Conservation (phyloP, 345 rosid genomes). For the Acer yangbiense region DNA sequence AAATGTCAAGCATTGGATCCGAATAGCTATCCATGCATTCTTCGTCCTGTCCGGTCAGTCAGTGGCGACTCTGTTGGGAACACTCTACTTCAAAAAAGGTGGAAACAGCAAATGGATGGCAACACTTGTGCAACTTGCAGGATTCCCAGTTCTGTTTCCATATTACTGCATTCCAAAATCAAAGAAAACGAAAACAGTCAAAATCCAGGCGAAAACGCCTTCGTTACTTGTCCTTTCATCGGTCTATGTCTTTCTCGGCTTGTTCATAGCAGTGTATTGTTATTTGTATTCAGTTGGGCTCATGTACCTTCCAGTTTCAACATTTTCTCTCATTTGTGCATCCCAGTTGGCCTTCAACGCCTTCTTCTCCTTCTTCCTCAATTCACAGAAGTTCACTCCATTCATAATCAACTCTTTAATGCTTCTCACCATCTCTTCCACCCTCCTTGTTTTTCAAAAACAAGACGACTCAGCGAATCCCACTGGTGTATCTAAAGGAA, state of each 20-base stretch:
- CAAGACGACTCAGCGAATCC: conserved; percentile 25
- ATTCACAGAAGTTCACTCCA: conserved; percentile 54
- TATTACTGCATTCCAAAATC: conserved; percentile 31
- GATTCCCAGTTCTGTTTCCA: conserved; percentile 59
- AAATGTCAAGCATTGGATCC: conserved; percentile 18
- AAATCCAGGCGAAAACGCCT: not conserved
- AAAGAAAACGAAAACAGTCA: conserved; percentile 2
- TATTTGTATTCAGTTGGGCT: conserved; percentile 52
- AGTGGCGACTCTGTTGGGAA: conserved; percentile 40
- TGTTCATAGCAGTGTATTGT: conserved; percentile 25
- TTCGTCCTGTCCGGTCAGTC: conserved; percentile 47
- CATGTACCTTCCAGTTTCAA: conserved; percentile 62
- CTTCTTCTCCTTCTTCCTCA: conserved; percentile 46
- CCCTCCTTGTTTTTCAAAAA: conserved; percentile 45
- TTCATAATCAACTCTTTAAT: conserved; percentile 45
- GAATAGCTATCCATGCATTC: conserved; percentile 20
- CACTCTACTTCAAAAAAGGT: conserved; percentile 49
- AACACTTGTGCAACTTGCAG: conserved; percentile 43
- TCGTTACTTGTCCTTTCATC: not conserved
- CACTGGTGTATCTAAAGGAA: conserved; percentile 16
- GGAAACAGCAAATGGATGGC: conserved; percentile 56
- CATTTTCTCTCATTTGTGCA: conserved; percentile 54
- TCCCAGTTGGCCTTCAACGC: conserved; percentile 53
- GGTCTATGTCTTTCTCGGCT: conserved; percentile 21
- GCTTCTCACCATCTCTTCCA: conserved; percentile 59